Evolutionary conservation across 2,329 filamentous ascomycete species (phyloP).

Genomic region (Aspergillus floridensis): DNA sequence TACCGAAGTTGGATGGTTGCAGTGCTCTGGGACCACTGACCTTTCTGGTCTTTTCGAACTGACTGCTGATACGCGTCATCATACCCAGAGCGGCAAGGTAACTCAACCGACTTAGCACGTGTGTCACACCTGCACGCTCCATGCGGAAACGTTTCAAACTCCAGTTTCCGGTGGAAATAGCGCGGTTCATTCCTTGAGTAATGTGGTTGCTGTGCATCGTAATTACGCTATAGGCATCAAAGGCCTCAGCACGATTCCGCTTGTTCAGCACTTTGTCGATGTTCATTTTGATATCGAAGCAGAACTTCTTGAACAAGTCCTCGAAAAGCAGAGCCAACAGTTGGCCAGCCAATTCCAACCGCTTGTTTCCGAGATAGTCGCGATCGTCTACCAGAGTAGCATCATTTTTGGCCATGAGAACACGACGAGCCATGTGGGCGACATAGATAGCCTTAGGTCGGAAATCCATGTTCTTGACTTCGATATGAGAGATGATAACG

Average conservation of each 20-base stretch:
- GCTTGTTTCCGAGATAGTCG: conserved; percentile 97
- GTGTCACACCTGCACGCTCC: conserved; percentile 94
- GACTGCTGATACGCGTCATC: conserved; percentile 98
- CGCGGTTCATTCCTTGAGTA: conserved; percentile 88
- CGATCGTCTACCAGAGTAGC: conserved; percentile 88
- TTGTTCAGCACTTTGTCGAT: conserved; percentile 97
- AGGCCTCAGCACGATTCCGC: conserved; percentile 80
- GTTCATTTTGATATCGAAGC: conserved; percentile 80
- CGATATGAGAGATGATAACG: conserved; percentile 91
- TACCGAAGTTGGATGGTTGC: conserved; percentile 96
- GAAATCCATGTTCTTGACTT: conserved; percentile 87
- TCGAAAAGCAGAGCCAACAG: conserved; percentile 92
- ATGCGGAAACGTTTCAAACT: conserved; percentile 97
- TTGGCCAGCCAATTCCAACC: conserved; percentile 90
- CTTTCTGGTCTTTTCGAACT: conserved; percentile 98
- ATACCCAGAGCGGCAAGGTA: conserved; percentile 97
- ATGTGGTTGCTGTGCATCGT: conserved; percentile 82
- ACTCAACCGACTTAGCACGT: conserved; percentile 90
- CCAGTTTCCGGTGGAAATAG: conserved; percentile 98
- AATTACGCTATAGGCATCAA: conserved; percentile 83
- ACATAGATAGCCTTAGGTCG: conserved; percentile 96
- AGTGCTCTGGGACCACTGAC: conserved; percentile 92
- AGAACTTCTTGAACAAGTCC: conserved; percentile 96
- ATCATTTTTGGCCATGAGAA: conserved; percentile 90
- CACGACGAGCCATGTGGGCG: conserved; percentile 94